A percentile compares a stretch with the other conserved stretches of the same genome.
Evolutionary conservation across 1,284 basidiomycete genomes (phyloP).

Genomic region (Marasmius tenuissimus): DNA sequence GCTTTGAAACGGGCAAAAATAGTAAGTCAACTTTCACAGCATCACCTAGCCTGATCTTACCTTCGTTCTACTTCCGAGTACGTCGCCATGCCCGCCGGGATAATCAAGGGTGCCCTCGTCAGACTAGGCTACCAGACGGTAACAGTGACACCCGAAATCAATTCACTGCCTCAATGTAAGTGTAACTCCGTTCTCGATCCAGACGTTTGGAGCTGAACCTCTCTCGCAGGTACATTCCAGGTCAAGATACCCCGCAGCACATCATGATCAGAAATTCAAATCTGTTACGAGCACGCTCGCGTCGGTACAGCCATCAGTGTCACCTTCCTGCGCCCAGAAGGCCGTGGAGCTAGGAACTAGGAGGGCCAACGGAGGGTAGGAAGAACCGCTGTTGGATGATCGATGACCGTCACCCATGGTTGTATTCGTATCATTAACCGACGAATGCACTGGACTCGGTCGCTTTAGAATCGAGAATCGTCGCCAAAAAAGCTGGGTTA

Average conservation of each 20-base stretch:
- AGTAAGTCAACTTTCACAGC: slow-evolving; percentile 41
- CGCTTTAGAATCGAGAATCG: no score
- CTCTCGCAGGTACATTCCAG: slow-evolving; percentile 70
- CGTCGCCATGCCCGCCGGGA: slow-evolving; percentile 75
- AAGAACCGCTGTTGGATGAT: no score
- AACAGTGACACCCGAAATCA: slow-evolving; percentile 76
- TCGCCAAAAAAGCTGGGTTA: no score
- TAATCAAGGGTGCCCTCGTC: slow-evolving; percentile 80
- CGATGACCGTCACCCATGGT: no score
- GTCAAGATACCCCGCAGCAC: slow-evolving; percentile 70
- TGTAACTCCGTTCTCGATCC: slow-evolving; percentile 10
- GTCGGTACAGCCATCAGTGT: no score
- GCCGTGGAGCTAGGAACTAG: no score
- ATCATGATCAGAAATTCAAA: slow-evolving; percentile 10
- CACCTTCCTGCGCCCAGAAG: no score
- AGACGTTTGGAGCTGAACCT: neutral
- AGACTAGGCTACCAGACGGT: slow-evolving; percentile 72
- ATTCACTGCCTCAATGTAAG: slow-evolving; percentile 83
- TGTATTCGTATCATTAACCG: no score
- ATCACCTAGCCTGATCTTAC: neutral
- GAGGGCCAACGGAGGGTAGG: no score
- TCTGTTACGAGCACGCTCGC: no score
- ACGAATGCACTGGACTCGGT: no score
- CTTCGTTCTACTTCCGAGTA: slow-evolving; percentile 47
- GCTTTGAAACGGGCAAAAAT: slow-evolving; percentile 72